These are phyloP conservation scores for Zygosaccharomyces rouxii DNA, from an alignment of 805 yeast species.

Conservation along the genomic window DNA sequence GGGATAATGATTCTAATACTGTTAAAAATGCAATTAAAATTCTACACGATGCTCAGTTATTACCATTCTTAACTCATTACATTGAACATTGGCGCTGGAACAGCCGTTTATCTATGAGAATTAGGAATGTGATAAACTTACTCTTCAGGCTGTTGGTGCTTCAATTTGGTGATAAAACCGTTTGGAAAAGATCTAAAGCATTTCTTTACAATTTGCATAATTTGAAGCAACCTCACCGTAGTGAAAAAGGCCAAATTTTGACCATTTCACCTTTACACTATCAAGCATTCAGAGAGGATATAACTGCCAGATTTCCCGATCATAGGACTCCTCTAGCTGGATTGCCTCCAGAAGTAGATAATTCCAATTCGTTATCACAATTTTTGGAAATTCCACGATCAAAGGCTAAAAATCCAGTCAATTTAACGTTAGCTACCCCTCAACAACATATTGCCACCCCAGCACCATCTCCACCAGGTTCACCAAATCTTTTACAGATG, in stretches of 20 bases:
- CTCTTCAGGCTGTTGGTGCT: constrained; percentile 51
- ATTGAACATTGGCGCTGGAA: constrained; percentile 69
- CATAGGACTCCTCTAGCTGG: constrained; percentile 49
- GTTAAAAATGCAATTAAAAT: constrained; percentile 10
- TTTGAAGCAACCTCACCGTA: constrained; percentile 23
- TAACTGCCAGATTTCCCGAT: constrained; percentile 71
- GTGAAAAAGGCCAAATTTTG: constrained; percentile 30
- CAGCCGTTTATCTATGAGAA: constrained; percentile 40
- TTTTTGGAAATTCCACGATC: constrained; percentile 57
- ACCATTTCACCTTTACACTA: constrained; percentile 81
- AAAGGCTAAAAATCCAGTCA: constrained; percentile 31
- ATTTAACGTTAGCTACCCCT: constrained; percentile 29
- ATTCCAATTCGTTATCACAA: constrained; percentile 54
- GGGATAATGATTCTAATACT: constrained; percentile 7
- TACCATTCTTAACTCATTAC: constrained; percentile 43
- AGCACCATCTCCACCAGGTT: constrained; percentile 73
- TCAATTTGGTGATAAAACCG: constrained; percentile 55
- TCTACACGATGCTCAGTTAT: constrained; percentile 33
- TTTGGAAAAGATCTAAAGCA: constrained; percentile 42
- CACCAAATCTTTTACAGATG: constrained; percentile 38
- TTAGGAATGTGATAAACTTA: constrained; percentile 53
- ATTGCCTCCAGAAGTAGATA: constrained; percentile 44
- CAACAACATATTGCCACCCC: constrained; percentile 66
- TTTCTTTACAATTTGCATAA: constrained; percentile 43
- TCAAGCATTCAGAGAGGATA: constrained; percentile 70